Conservation (phyloP, 192 early-diverging fungal genomes). For the Podila epicladia region DNA sequence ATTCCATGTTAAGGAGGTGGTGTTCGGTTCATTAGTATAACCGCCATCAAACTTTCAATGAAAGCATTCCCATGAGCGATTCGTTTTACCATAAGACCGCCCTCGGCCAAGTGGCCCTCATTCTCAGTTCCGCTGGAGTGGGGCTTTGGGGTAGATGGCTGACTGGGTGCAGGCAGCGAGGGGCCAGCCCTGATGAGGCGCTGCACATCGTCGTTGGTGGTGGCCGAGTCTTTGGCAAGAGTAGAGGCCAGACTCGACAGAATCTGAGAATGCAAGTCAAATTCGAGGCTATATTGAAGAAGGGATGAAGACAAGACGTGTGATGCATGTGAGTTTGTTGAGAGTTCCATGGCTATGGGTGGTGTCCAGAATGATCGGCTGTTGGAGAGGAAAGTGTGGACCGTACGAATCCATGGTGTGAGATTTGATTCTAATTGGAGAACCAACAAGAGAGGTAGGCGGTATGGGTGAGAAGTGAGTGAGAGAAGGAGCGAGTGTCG, state of each 20-base stretch:
- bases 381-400: neutral
- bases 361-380: neutral
- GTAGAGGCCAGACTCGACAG: constrained; percentile 61
- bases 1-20: neutral
- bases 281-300: constrained; percentile 54
- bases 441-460: neutral
- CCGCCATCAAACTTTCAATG: neutral
- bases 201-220: constrained; percentile 54
- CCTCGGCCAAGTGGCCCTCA: constrained; percentile 27
- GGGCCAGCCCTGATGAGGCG: constrained; percentile 55
- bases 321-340: neutral
- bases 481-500: neutral
- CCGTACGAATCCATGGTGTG: neutral
- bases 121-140: constrained; percentile 17
- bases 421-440: neutral
- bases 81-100: constrained; percentile 28
- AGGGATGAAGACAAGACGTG: neutral
- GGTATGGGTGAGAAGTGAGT: neutral
- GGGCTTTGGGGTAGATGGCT: constrained; percentile 11
- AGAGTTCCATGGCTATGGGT: neutral
- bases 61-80: too few species aligned
- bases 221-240: constrained; percentile 56
- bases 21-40: neutral
- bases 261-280: constrained; percentile 65
- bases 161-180: constrained; percentile 20